Conservation (phyloP, 805 yeast species). For the Lachancea kluyveri region DNA sequence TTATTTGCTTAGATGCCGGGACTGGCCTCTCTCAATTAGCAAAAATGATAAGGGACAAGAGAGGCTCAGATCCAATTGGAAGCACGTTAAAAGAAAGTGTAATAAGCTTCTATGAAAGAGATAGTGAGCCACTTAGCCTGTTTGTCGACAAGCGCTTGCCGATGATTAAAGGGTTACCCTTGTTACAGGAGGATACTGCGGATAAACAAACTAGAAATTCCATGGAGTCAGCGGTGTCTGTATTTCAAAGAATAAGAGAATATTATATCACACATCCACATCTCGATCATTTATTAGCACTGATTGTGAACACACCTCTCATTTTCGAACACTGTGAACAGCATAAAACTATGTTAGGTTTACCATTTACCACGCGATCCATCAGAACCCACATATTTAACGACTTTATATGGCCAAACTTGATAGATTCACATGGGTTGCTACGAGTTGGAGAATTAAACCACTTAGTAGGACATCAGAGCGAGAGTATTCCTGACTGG, state of each 20-base stretch:
- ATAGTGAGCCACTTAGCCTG: slow-evolving; percentile 16
- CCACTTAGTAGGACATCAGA: slow-evolving; percentile 9
- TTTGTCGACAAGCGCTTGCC: slow-evolving; percentile 11
- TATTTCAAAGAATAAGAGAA: slow-evolving; percentile 35
- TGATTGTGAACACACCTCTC: slow-evolving; percentile 65
- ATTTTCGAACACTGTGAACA: slow-evolving; percentile 27
- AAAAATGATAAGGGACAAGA: too few species aligned
- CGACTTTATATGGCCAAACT: slow-evolving; percentile 75
- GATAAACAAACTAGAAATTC: slow-evolving; percentile 18
- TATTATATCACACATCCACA: slow-evolving; percentile 76
- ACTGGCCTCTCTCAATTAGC: slow-evolving; percentile 55
- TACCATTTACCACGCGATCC: slow-evolving; percentile 44
- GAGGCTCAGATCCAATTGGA: slow-evolving; percentile 7
- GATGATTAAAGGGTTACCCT: slow-evolving; percentile 16
- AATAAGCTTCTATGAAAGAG: neutral
- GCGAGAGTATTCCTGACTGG: slow-evolving; percentile 19
- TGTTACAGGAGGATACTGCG: slow-evolving; percentile 2
- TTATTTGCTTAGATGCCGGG: slow-evolving; percentile 76
- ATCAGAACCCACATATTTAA: slow-evolving; percentile 59
- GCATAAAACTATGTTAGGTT: slow-evolving; percentile 47
- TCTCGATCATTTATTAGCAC: slow-evolving; percentile 68
- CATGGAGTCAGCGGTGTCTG: slow-evolving; percentile 24
- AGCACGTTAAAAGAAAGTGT: slow-evolving; percentile 2
- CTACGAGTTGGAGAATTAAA: slow-evolving; percentile 14
- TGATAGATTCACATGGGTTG: slow-evolving; percentile 26